Conservation (phyloP, 179 eudicot species). For the Pouteria campechiana region DNA sequence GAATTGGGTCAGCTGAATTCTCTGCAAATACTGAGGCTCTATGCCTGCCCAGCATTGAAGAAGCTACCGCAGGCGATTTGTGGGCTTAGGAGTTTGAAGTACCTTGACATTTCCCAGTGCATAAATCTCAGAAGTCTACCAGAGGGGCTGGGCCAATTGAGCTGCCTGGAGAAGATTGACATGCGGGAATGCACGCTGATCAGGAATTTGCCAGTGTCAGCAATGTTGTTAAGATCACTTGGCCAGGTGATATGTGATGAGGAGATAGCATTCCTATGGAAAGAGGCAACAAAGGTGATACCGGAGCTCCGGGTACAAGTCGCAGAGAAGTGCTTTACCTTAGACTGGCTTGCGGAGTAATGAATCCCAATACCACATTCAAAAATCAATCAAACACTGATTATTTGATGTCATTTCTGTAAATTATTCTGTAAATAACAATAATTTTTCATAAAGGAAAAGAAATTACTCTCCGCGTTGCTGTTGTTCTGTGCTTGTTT, state of each 20-base stretch:
- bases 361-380: no score
- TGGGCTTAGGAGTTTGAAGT: slow-evolving; percentile 40
- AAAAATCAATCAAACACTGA: no score
- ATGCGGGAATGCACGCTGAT: slow-evolving; percentile 71
- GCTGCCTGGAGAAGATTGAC: slow-evolving; percentile 60
- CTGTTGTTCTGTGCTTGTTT: no score
- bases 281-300: slow-evolving; percentile 24
- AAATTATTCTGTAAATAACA: no score
- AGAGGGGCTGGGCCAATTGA: slow-evolving; percentile 36
- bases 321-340: slow-evolving; percentile 51
- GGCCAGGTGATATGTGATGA: slow-evolving; percentile 65
- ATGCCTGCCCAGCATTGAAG: slow-evolving; percentile 57
- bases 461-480: no score
- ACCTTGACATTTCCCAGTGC: slow-evolving; percentile 70
- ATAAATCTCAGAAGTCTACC: slow-evolving; percentile 43
- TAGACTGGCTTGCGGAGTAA: slow-evolving; percentile 68
- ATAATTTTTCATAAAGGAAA: no score
- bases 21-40: slow-evolving; percentile 49
- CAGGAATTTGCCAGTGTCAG: slow-evolving; percentile 43
- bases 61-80: slow-evolving; percentile 43
- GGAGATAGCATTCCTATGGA: slow-evolving; percentile 59
- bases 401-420: no score
- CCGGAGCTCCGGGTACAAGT: slow-evolving; percentile 54
- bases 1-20: slow-evolving; percentile 43
- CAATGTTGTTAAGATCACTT: slow-evolving; percentile 22